Base-by-base conservation (phyloP, 352 stramenopile species). In the Globisporangium nunn region DNA sequence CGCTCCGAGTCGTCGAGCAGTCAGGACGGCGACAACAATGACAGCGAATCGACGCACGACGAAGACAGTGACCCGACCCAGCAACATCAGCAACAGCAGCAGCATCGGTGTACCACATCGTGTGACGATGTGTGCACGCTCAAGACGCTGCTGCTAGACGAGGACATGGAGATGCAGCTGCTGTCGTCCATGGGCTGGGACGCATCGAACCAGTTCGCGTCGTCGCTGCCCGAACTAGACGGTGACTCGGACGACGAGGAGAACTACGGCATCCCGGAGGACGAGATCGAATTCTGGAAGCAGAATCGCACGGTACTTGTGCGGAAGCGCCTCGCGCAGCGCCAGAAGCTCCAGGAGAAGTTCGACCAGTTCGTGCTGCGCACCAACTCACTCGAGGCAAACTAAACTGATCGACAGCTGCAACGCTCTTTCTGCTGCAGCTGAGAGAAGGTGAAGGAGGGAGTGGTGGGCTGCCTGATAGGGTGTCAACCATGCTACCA, bases 121-220 rank as follows among this genome's bases (percentile, higher is more conserved):
- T 90, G 77, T 55, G 77, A 88, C 33, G 72, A 77, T 31, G 61
- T 69, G 10, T 88, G 74, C 43, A 50, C 72, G 45, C 52, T 68
- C 4, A 77, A 68, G 43, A 79, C 75, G 56, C 63, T 86, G 23
- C 66, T 72, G 39, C 68, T 87, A 6, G 83, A 93, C 53, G 80
- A 89, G 60, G 65, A 72, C 33, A 78, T 77, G 69, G 84, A 94
- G 61, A 75, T 80, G 72, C 70, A 88, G 50, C 59, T 94, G 47
- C 78, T 94, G 5, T 94, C 80, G 29, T 84, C 82, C 12, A 94
- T 94, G 84, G 84, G 84, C 29, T 94, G 84, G 84, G 79, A 85
- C 61, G 75, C 70, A 30, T 77, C 69, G 4, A 76, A 76, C 55
- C 76, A 81, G 59, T 82, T 82, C 50, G 70, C 66, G 17, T 73